A percentile compares a stretch with the other conserved stretches of the same genome.
These are phyloP conservation scores for Pyrus pyrifolia DNA, from an alignment of 306 rosid genomes.

Conservation along the genomic window DNA sequence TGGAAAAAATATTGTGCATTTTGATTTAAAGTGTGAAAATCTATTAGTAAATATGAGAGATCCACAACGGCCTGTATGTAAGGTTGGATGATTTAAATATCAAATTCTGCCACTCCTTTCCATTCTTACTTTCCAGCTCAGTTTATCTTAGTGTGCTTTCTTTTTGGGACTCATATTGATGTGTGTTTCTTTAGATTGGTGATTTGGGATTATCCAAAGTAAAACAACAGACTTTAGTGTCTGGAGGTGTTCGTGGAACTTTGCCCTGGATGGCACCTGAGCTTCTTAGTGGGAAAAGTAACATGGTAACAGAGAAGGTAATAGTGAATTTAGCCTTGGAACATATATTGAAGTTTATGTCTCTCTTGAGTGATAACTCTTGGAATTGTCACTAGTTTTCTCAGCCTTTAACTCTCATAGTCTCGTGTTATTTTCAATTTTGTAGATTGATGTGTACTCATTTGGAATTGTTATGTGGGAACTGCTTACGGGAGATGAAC, in stretches of 20 bases:
- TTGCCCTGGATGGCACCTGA: conserved; percentile 99
- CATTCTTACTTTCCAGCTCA: not conserved
- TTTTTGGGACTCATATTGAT: conserved; percentile 21
- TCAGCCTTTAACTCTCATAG: conserved; percentile 9
- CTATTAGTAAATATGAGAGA: conserved; percentile 96
- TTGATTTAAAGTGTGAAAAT: conserved; percentile 98
- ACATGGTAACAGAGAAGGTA: conserved; percentile 98
- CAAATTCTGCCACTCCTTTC: not conserved
- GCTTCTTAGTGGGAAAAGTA: conserved; percentile 95
- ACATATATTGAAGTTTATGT: not conserved
- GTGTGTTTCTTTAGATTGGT: conserved; percentile 59
- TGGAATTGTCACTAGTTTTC: conserved; percentile 3
- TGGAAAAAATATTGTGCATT: conserved; percentile 91
- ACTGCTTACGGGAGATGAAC: conserved; percentile 92
- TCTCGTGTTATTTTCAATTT: conserved; percentile 16
- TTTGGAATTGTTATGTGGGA: conserved; percentile 99
- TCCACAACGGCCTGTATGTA: conserved; percentile 96
- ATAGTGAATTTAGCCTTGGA: not conserved
- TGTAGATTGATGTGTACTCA: conserved; percentile 96
- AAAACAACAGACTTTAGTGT: conserved; percentile 90
- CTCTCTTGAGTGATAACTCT: not conserved
- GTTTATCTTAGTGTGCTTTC: not conserved
- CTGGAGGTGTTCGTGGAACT: conserved; percentile 99
- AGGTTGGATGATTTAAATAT: conserved; percentile 41
- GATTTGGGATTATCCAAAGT: conserved; percentile 99